phyloP scores from a whole-genome alignment of 768 basidiomycete genomes.

The Termitomyces sp. region DNA sequence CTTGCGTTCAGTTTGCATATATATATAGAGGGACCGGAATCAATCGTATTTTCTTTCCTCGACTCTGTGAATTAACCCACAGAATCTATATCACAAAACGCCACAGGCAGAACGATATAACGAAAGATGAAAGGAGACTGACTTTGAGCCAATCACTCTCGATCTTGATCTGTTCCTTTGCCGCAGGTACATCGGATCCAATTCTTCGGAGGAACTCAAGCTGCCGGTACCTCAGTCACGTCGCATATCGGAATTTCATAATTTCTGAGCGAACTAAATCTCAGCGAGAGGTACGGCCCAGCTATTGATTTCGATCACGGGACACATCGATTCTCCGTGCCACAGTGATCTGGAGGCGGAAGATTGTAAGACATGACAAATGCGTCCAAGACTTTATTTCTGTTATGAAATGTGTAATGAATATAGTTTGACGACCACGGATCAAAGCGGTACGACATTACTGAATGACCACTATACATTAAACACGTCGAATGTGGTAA shows the following conservation, averaged over 20 bases:
- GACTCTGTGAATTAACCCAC: not conserved
- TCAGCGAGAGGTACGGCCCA: not conserved
- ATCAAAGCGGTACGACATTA: not conserved
- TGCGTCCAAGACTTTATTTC: not conserved
- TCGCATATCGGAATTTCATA: not conserved
- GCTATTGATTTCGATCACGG: too few species aligned
- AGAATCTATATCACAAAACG: not conserved
- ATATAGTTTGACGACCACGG: not conserved
- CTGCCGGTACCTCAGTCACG: not conserved
- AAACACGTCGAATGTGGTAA: too few species aligned
- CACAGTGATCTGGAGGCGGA: not conserved
- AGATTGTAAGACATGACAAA: not conserved
- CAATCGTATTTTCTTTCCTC: not conserved
- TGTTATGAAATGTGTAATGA: not conserved
- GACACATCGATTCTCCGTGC: not conserved
- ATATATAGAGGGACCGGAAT: not conserved
- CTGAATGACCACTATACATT: too few species aligned
- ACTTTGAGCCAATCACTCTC: not conserved
- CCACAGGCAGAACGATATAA: not conserved
- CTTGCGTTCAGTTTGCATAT: not conserved
- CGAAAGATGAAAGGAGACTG: not conserved
- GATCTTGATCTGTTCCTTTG: not conserved
- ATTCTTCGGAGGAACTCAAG: not conserved
- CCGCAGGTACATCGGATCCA: too few species aligned
- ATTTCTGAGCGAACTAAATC: not conserved